These are phyloP conservation scores for Biancaea sappan DNA, from an alignment of 306 rosid genomes.

Conservation along the genomic window DNA sequence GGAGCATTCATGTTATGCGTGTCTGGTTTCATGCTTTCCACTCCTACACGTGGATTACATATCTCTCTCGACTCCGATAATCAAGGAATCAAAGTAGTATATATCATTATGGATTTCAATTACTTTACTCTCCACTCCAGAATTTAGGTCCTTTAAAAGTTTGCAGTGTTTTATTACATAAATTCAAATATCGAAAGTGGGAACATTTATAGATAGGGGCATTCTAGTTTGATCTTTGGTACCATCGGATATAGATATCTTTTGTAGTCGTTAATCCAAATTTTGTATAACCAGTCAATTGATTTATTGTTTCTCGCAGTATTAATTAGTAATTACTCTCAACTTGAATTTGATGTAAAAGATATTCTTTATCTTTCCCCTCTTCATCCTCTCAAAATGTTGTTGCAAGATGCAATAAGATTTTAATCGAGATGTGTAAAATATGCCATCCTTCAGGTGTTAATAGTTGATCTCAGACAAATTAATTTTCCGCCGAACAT, in stretches of 20 bases:
- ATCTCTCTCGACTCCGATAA: slow-evolving; percentile 20
- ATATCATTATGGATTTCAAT: not conserved
- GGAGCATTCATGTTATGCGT: not conserved
- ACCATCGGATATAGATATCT: too few relatives aligned
- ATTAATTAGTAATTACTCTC: not conserved
- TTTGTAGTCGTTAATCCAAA: too few relatives aligned
- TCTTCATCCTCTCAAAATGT: not conserved
- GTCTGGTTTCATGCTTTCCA: not conserved
- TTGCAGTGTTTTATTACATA: not conserved
- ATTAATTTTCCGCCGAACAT: not conserved
- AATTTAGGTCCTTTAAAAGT: not conserved
- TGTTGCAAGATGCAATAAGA: not conserved
- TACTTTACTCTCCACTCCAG: not conserved
- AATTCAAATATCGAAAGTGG: not conserved
- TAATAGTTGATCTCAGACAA: not conserved
- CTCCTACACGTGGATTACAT: slow-evolving; percentile 27
- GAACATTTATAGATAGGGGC: too few relatives aligned
- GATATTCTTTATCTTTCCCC: not conserved
- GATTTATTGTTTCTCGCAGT: not conserved
- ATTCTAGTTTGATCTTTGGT: too few relatives aligned
- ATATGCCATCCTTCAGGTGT: not conserved
- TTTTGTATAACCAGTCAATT: too few relatives aligned
- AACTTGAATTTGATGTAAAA: not conserved
- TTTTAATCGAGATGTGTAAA: not conserved
- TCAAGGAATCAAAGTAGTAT: slow-evolving; percentile 27